phyloP scores from a whole-genome alignment of 148 eudicot genomes.

The Linanthus parryae region DNA sequence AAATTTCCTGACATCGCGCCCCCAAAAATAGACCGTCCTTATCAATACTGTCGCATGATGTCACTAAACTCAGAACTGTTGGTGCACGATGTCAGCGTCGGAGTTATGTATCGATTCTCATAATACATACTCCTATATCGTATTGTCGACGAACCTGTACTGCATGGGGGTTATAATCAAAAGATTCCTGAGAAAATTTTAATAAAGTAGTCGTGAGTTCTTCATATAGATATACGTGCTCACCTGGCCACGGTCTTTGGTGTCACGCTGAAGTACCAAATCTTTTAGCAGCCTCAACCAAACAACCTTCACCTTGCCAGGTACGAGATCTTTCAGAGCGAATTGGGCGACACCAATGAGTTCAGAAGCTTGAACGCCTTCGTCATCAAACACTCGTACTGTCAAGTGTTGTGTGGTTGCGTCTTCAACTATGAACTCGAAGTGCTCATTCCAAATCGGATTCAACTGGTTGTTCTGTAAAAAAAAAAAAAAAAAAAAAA shows the following conservation, averaged over 20 bases:
- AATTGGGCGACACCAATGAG: slow-evolving; percentile 64
- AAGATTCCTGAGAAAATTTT: too few relatives aligned
- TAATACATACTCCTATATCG: too few relatives aligned
- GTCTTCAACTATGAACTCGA: slow-evolving; percentile 89
- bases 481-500: slow-evolving; percentile 2
- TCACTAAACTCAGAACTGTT: too few relatives aligned
- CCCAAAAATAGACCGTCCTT: too few relatives aligned
- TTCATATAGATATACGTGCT: too few relatives aligned
- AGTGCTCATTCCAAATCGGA: slow-evolving; percentile 92
- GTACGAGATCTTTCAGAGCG: slow-evolving; percentile 51
- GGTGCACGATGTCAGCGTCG: too few relatives aligned
- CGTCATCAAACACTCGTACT: slow-evolving; percentile 74
- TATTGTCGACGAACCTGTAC: too few relatives aligned
- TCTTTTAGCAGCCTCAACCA: slow-evolving; percentile 87
- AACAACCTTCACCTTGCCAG: slow-evolving; percentile 68
- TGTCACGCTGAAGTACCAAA: slow-evolving; percentile 64
- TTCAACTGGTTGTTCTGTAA: slow-evolving; percentile 59
- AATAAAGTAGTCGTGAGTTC: too few relatives aligned
- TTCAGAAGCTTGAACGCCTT: slow-evolving; percentile 83
- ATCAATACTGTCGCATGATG: too few relatives aligned
- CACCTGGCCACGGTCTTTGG: slow-evolving; percentile 74
- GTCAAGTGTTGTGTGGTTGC: slow-evolving; percentile 66
- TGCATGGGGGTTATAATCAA: too few relatives aligned
- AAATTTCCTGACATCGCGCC: too few relatives aligned
- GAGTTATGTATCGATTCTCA: too few relatives aligned